Conservation (phyloP, 1,284 basidiomycete species). For the Puccinia sorghi region DNA sequence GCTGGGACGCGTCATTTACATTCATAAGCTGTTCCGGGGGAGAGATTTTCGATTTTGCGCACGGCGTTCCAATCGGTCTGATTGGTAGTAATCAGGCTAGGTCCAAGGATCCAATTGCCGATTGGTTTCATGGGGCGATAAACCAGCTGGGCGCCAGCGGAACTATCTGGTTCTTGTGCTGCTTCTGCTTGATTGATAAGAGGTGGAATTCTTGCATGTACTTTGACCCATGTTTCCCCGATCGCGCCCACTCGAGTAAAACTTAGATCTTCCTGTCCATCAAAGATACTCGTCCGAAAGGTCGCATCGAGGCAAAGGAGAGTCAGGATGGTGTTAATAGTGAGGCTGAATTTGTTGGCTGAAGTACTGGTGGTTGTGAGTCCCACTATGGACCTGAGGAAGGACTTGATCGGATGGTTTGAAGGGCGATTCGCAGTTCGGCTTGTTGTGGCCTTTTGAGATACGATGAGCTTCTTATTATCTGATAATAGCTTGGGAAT, state of each 20-base stretch:
- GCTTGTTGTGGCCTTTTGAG: slow-evolving; percentile 3
- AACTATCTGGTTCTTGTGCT: background rate
- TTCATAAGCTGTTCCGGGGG: slow-evolving; percentile 31
- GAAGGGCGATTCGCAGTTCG: background rate
- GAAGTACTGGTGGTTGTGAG: slow-evolving; percentile 13
- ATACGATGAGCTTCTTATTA: background rate
- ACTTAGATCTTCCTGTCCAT: slow-evolving; percentile 64
- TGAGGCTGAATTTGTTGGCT: slow-evolving; percentile 30
- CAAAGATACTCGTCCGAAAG: slow-evolving; percentile 63
- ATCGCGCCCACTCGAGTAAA: slow-evolving; percentile 72
- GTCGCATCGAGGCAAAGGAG: slow-evolving; percentile 64
- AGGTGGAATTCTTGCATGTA: slow-evolving; percentile 66
- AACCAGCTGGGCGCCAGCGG: slow-evolving; percentile 24
- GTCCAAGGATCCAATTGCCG: slow-evolving; percentile 28
- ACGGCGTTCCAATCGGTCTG: slow-evolving; percentile 43
- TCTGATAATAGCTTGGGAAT: background rate
- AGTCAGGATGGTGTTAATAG: slow-evolving; percentile 63
- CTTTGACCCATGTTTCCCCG: slow-evolving; percentile 67
- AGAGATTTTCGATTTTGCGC: slow-evolving; percentile 35
- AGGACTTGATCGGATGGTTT: slow-evolving; percentile 38
- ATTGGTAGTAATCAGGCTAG: slow-evolving; percentile 22
- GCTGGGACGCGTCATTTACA: too few species aligned
- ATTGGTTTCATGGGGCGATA: slow-evolving; percentile 47
- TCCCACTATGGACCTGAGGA: slow-evolving; percentile 51
- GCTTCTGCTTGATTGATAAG: background rate